Base-by-base conservation (phyloP, 2,329 filamentous ascomycete species). In the Aureobasidium zeae region DNA sequence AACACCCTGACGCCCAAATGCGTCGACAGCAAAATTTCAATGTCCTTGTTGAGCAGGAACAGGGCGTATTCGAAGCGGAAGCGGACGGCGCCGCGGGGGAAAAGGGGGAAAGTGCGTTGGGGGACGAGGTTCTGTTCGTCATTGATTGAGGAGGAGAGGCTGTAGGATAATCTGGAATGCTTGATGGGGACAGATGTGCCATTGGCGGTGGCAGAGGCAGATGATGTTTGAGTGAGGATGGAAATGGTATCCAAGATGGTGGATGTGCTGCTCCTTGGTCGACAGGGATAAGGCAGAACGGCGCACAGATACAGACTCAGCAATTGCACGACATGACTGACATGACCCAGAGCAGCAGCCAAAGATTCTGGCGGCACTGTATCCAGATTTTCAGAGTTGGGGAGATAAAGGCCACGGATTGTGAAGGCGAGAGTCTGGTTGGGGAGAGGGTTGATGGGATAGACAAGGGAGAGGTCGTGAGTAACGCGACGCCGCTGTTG, bases 61-160 rank as follows among this genome's bases (percentile, higher is more conserved):
- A 94, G 91, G 9, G 73, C 91, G 60, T 96, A 98, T 55, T 96
- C 89, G 62, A 96, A 96, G 2, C 89, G 80, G 66, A 89, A 96
- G 33, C 87, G 78, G 0, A 86, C 77, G 2, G 76, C 74, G 57
- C 75, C 73, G 48, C 69, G 70, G 66, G 83, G 63, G 62, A 88
- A 88, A 0, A 98, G 72, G 0, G 91, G 91, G 55, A 94, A 98
- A 24, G 44, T 75, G 59, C 51, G 68, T 10, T 24, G 44, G 13
- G 48, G 49, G 2, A 39, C 45, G n/a, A n/a, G n/a, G n/a, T n/a
- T n/a, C n/a, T n/a, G n/a, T 25, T 56, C 55, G 36, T 52, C 52
- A 8, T 46, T 15, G 13, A 16, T 8, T 15, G 25, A 24, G 10
- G 43, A 34, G n/a, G n/a, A n/a, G n/a, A n/a, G n/a, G n/a, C n/a